These are phyloP conservation scores for Pontederia crassipes DNA, from an alignment of 176 grass and related monocot genomes.

Conservation along the genomic window DNA sequence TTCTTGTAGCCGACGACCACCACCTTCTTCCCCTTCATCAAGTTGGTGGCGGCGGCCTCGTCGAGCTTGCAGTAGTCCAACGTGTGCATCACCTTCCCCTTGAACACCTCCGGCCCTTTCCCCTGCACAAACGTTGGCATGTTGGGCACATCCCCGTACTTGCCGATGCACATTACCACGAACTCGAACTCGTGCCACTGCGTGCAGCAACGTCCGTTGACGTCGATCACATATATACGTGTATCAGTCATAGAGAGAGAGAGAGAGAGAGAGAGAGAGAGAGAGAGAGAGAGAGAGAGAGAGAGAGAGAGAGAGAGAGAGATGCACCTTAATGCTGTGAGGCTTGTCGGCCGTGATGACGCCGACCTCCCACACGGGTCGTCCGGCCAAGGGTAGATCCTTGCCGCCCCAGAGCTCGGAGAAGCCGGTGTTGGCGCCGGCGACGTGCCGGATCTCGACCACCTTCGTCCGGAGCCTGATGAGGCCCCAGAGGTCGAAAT, in stretches of 20 bases:
- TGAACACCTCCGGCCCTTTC: too few relatives aligned
- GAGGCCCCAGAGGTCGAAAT: slow-evolving; percentile 16
- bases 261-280: too few relatives aligned
- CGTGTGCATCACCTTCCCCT: slow-evolving; percentile 37
- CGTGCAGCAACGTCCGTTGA: neutral
- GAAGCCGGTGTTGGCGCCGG: slow-evolving; percentile 20
- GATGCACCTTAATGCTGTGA: slow-evolving; percentile 34
- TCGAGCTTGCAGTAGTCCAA: slow-evolving; percentile 94
- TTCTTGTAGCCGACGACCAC: slow-evolving; percentile 96
- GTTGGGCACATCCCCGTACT: too few relatives aligned
- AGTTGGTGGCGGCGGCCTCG: slow-evolving; percentile 40
- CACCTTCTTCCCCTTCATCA: slow-evolving; percentile 87
- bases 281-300: too few relatives aligned
- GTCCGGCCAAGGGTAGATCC: slow-evolving; percentile 34
- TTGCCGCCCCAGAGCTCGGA: slow-evolving; percentile 61
- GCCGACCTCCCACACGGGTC: slow-evolving; percentile 78
- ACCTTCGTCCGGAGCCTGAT: slow-evolving; percentile 53
- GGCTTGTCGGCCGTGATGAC: slow-evolving; percentile 26
- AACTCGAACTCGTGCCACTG: slow-evolving; percentile 84
- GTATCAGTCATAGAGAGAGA: neutral
- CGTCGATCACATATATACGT: too few relatives aligned
- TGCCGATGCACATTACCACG: slow-evolving; percentile 52
- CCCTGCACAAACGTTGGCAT: too few relatives aligned
- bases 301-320: neutral
- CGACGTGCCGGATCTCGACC: slow-evolving; percentile 65